Evolutionary conservation across 2,329 filamentous ascomycete genomes (phyloP), one percentile per base, ranked within the genome.

Genomic region (Colletotrichum limetticola): DNA sequence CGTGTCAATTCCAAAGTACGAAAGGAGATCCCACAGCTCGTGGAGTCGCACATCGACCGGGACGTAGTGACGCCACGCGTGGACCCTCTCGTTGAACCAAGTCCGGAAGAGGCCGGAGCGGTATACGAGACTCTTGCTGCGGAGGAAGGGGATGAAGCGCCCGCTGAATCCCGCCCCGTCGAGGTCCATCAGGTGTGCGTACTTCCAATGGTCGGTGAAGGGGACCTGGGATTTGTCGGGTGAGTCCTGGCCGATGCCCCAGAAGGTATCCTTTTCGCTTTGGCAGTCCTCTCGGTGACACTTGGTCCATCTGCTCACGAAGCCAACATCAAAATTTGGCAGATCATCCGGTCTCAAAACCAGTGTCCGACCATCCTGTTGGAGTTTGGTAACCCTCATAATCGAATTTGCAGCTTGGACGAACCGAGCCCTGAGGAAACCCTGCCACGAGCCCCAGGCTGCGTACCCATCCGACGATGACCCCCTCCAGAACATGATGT

Each of bases 41-140:
- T 63, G 19, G 68, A 82, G 72, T 6, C 82, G 75, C 11, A 82
- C 85, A 76, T 92, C 89, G 75, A 92, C 84, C 0, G 91, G 91
- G 0, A 92, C 85, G 75, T 91, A 93, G 79, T 93, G 91, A 26
- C 84, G 82, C 91, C 91, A 93, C 0, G 88, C 85, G 16, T 89
- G 83, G 2, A 93, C 80, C 2, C 91, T 85, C 42, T 87, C 85
- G 75, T 92, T 91, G 76, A 91, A 90, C 91, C 91, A 93, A 69
- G 92, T 90, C 28, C 86, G 84, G 78, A 91, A 93, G 28, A 91
- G 82, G 2, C 89, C 91, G 0, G 88, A 86, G 74, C 91, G 91
- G 78, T 92, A 86, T 0, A 88, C 87, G 2, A 91, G 78, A 4
- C 85, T 88, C 1, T 80, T 85, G 14, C 84, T 87, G 16, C 83